A percentile compares a stretch with the other conserved stretches of the same genome.
Evolutionary conservation across 2,329 filamentous ascomycete species (phyloP).

Genomic region (Aspergillus quadricinctus): DNA sequence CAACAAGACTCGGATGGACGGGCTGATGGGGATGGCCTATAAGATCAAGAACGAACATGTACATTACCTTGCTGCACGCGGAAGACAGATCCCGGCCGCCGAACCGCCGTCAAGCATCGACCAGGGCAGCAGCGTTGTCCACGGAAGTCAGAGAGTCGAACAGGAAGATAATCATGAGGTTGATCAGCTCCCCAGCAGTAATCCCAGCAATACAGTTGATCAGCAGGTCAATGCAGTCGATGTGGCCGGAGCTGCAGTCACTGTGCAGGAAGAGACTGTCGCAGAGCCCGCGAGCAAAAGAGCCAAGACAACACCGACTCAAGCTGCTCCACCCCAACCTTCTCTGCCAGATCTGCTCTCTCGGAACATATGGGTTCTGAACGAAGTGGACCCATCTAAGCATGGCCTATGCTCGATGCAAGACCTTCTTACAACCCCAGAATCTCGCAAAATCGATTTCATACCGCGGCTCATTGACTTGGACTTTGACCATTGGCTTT

Average conservation of each 20-base stretch:
- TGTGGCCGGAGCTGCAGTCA: neutral
- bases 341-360: neutral
- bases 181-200: neutral
- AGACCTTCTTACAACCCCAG: neutral
- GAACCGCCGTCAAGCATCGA: neutral
- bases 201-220: neutral
- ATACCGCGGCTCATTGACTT: neutral
- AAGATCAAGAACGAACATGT: slow-evolving; percentile 1
- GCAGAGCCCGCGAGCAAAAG: slow-evolving; percentile 1
- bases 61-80: neutral
- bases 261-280: neutral
- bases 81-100: neutral
- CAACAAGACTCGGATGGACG: neutral
- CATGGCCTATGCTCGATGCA: slow-evolving; percentile 2
- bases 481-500: slow-evolving; percentile 3
- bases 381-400: neutral
- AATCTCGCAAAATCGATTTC: neutral
- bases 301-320: neutral
- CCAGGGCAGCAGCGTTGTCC: neutral
- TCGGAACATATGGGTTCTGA: slow-evolving; percentile 4
- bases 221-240: neutral
- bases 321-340: neutral
- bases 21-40: slow-evolving; percentile 1
- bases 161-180: neutral
- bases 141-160: neutral